Evolutionary conservation across 2,329 filamentous ascomycete genomes (phyloP), one percentile per base, ranked within the genome.

Genomic region (Claviceps capensis): DNA sequence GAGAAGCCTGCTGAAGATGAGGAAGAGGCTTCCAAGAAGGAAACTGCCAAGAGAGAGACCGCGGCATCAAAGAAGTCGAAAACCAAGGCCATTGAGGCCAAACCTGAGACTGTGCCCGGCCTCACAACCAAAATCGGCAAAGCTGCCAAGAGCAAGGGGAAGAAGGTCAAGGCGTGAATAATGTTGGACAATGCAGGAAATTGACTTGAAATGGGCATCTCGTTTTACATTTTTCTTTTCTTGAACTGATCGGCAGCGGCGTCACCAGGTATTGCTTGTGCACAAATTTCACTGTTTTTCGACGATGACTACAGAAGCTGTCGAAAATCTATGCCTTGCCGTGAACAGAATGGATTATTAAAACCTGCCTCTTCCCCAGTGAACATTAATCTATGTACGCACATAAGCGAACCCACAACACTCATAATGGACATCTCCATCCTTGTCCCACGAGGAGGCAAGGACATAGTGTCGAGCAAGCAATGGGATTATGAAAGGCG

Each of bases 401-500:
- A 67, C 76, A 77, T 76, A 81, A 70, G 77, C 77, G 77, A 81
- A 81, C 76, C 77, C 72, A 70, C 67, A 65, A 69, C 71, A 70
- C 73, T 71, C 72, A 68, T 67, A 34, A 46, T 36, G 40, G 36
- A 50, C 49, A 23, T 23, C 5, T 11, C 23, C 43, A 34, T 49
- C 17, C 13, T 37, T 16, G 38, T 36, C 36, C 44, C 44, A 19
- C 30, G 26, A 51, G 23, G 47, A 60, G 60, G 61, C 59, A 61
- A 62, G 6, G 14, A 26, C 9, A 19, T 14, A 41, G 36, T 62
- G 50, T 63, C 54, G 64, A 71, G 72, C 69, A 69, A 67, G 70
- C 67, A 66, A 69, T 67, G 70, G 73, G 76, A 81, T 81, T 80
- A 78, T 79, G 73, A 80, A 78, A 73, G 72, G 76, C 73, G 66